A percentile compares a stretch with the other conserved stretches of the same genome.
phyloP scores from a whole-genome alignment of 2,329 filamentous ascomycete species.

The Arthroderma sp. region DNA sequence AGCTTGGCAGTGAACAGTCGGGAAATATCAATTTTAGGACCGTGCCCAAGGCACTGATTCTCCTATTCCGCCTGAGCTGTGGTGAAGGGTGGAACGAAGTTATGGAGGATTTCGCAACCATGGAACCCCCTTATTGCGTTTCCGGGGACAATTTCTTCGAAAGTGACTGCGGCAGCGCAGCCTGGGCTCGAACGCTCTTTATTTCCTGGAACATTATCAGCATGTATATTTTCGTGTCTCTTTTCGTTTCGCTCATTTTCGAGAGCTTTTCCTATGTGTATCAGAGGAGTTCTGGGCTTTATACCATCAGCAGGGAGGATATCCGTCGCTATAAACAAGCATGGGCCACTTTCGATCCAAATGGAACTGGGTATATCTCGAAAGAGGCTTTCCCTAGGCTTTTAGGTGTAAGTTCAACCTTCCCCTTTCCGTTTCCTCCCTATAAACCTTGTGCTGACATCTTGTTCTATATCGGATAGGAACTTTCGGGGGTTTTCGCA shows the following conservation, averaged over 20 bases:
- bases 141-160: slow-evolving; percentile 58
- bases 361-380: slow-evolving; percentile 79
- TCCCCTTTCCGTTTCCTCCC: background rate
- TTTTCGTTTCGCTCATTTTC: slow-evolving; percentile 97
- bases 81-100: slow-evolving; percentile 94
- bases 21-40: slow-evolving; percentile 84
- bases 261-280: slow-evolving; percentile 99
- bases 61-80: slow-evolving; percentile 84
- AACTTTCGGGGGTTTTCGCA: slow-evolving; percentile 88
- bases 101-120: slow-evolving; percentile 87
- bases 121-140: slow-evolving; percentile 70
- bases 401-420: slow-evolving; percentile 49
- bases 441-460: background rate
- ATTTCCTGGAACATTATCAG: slow-evolving; percentile 97
- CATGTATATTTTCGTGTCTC: slow-evolving; percentile 99
- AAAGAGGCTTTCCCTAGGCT: slow-evolving; percentile 82
- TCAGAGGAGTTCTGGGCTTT: slow-evolving; percentile 86
- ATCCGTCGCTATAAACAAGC: slow-evolving; percentile 96
- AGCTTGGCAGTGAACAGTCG: slow-evolving; percentile 60
- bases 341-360: slow-evolving; percentile 89
- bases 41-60: slow-evolving; percentile 82
- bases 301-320: slow-evolving; percentile 80
- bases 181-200: slow-evolving; percentile 81
- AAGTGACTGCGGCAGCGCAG: slow-evolving; percentile 82
- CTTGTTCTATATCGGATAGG: slow-evolving; percentile 25